Evolutionary conservation across 768 basidiomycete genomes (phyloP).

Genomic region (Agrocybe chaxingu): DNA sequence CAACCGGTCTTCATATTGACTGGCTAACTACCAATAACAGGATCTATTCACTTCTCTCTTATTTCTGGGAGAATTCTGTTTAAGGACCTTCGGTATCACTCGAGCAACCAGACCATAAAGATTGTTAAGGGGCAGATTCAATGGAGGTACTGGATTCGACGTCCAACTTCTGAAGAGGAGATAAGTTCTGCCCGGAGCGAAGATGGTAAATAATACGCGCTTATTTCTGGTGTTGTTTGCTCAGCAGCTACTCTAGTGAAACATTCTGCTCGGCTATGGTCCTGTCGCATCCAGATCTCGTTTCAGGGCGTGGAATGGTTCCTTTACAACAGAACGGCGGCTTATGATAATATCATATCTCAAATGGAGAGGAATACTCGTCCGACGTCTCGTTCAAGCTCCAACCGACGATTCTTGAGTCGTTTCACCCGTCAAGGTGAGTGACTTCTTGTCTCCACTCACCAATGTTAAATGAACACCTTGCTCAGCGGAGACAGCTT

Average conservation of each 20-base stretch:
- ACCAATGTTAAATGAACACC: not conserved
- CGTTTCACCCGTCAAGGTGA: conserved; percentile 40
- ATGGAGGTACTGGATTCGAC: conserved; percentile 93
- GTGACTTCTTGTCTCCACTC: not conserved
- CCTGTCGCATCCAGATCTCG: conserved; percentile 80
- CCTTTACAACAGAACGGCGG: conserved; percentile 84
- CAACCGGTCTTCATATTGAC: conserved; percentile 1
- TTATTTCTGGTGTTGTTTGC: not conserved
- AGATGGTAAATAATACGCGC: conserved; percentile 40
- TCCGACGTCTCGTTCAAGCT: conserved; percentile 34
- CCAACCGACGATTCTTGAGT: conserved; percentile 33
- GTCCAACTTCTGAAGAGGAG: conserved; percentile 74
- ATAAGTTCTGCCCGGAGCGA: conserved; percentile 48
- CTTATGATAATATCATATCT: conserved; percentile 83
- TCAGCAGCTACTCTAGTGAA: conserved; percentile 24
- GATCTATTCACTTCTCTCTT: conserved; percentile 89
- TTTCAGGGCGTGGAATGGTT: conserved; percentile 91
- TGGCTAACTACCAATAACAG: conserved; percentile 31
- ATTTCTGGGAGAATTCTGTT: conserved; percentile 84
- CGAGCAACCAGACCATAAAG: conserved; percentile 86
- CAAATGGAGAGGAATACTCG: conserved; percentile 53
- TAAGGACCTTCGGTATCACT: conserved; percentile 87
- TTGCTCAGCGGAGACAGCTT: conserved; percentile 19
- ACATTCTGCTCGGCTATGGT: conserved; percentile 34
- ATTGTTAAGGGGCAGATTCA: conserved; percentile 82